Evolutionary conservation across 1,284 basidiomycete species (phyloP), one percentile per base, ranked within the genome.

Genomic region (Termitomyces sp.): DNA sequence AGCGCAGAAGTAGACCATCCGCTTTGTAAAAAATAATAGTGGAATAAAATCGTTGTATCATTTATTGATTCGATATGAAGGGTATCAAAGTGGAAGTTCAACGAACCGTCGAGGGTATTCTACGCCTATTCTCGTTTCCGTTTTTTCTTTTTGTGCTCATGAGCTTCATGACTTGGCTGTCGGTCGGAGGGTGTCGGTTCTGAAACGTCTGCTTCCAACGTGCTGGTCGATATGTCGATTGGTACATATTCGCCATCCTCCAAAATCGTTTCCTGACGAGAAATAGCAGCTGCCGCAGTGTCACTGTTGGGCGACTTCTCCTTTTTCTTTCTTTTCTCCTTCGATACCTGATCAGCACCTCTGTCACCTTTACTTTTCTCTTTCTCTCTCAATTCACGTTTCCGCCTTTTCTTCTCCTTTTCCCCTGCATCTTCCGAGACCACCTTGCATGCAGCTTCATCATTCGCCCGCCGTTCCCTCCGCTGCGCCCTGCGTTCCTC

Each of bases 41-140:
- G 55, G 46, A 58, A 49, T 49, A 31, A 45, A 44, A 34, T 33
- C 39, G 21, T 35, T 43, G 45, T 41, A 41, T 46, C 28, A 37
- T 49, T 38, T 43, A 52, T 52, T 16, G 34, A 48, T 46, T 26
- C 44, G 24, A 40, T 5, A 42, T 5, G 7, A 24, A 43, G 34
- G 30, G 33, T 18, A 37, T 47, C 28, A 2, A 43, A 10, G 16
- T n/a, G 31, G n/a, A 24, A 8, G 24, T 37, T 19, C 28, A 39
- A n/a, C 5, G 34, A 28, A 16, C 13, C 4, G n/a, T n/a, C 7
- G 35, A 5, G 18, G 18, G 57, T 66, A 38, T 56, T 56, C 50
- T 8, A 46, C 16, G 24, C 61, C 58, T 56, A 59, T 62, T 55
- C 63, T 62, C 54, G 59, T 53, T 63, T 66, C 39, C 48, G 49